Evolutionary conservation across 2,329 filamentous ascomycete species (phyloP).

Genomic region (Aspergillus novofumigatus): DNA sequence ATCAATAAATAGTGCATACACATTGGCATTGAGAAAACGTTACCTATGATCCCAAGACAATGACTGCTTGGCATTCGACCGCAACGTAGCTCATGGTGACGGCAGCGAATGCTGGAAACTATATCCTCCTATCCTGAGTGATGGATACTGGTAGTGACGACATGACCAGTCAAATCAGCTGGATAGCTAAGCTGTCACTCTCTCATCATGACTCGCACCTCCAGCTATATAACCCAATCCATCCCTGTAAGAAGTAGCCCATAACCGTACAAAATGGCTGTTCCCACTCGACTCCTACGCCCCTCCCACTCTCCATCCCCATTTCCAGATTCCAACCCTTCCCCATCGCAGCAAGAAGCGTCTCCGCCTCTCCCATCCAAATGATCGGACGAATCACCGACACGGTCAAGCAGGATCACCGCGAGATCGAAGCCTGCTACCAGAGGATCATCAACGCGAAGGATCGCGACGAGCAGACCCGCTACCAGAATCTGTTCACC

Average conservation of each 20-base stretch:
- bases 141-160: background rate
- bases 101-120: background rate
- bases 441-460: constrained; percentile 36
- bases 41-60: no score
- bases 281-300: background rate
- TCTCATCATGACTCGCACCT: background rate
- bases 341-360: background rate
- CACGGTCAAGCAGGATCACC: constrained; percentile 38
- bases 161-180: background rate
- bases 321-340: background rate
- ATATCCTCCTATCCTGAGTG: no score
- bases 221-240: background rate
- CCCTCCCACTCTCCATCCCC: background rate
- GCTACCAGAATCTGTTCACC: constrained; percentile 48
- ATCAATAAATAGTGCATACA: background rate
- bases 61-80: background rate
- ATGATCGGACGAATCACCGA: constrained; percentile 25
- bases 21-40: background rate
- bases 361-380: background rate
- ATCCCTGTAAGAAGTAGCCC: background rate
- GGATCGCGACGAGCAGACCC: constrained; percentile 39
- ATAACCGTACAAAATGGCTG: background rate
- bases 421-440: constrained; percentile 39
- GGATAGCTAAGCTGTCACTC: background rate
- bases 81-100: background rate